Evolutionary conservation across 441 rosid species (phyloP).

Genomic region (Croton laevigatus): DNA sequence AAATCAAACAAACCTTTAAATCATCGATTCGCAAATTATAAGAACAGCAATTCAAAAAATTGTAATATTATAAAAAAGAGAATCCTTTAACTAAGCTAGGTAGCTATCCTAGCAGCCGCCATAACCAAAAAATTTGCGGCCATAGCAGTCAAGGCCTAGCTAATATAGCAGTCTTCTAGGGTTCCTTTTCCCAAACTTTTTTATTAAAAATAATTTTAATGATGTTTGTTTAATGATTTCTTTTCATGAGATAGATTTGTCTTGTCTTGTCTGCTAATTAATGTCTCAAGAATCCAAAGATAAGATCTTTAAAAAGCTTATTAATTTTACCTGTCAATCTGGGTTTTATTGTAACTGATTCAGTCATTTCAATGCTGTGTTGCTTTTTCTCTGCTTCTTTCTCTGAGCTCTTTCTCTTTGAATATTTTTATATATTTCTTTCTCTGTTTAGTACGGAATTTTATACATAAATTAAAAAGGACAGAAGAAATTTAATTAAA

Average conservation of each 20-base stretch:
- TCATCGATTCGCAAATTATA: background rate
- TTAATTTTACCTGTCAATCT: conserved; percentile 19
- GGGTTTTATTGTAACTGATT: conserved; percentile 34
- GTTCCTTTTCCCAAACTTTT: conserved; percentile 21
- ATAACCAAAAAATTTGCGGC: conserved; percentile 37
- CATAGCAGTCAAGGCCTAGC: conserved; percentile 15
- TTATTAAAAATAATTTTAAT: no score
- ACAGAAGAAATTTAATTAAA: background rate
- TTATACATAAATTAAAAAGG: no score
- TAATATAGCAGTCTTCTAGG: conserved; percentile 15
- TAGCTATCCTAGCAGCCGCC: conserved; percentile 31
- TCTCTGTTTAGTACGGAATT: no score
- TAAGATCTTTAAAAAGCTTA: background rate
- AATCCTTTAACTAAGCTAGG: conserved; percentile 21
- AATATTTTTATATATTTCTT: background rate
- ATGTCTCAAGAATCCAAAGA: background rate
- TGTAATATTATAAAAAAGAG: background rate
- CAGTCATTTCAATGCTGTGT: conserved; percentile 39
- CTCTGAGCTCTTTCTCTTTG: conserved; percentile 1
- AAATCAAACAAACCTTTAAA: conserved; percentile 9
- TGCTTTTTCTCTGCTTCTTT: conserved; percentile 13
- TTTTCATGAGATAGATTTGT: conserved; percentile 30
- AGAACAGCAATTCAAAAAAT: background rate
- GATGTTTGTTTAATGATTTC: conserved; percentile 24
- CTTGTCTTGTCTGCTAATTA: conserved; percentile 16